phyloP scores from a whole-genome alignment of 192 early-diverging fungal genomes.

The Umbelopsis isabellina region DNA sequence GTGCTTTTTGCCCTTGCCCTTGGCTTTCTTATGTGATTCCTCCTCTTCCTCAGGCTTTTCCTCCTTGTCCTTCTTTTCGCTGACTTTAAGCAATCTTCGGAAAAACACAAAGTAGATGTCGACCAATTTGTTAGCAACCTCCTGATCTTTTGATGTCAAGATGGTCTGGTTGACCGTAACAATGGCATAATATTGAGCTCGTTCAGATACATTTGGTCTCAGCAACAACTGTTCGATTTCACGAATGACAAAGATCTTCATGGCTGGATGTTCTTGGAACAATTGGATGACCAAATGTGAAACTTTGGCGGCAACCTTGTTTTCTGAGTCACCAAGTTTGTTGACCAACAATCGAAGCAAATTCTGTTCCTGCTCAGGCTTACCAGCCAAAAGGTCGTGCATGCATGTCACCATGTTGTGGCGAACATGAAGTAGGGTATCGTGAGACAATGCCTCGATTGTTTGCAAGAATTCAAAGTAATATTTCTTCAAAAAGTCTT shows the following conservation, averaged over 20 bases:
- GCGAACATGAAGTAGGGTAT: conserved; percentile 83
- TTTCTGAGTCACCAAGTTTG: conserved; percentile 93
- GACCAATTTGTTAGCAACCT: conserved; percentile 81
- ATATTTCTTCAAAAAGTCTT: conserved; percentile 88
- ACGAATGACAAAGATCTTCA: conserved; percentile 86
- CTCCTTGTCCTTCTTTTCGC: conserved; percentile 54
- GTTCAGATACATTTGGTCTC: conserved; percentile 69
- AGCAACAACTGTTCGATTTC: conserved; percentile 89
- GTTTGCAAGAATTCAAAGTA: conserved; percentile 91
- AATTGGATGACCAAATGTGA: conserved; percentile 78
- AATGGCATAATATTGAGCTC: conserved; percentile 90
- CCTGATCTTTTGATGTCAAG: conserved; percentile 71
- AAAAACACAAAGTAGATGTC: conserved; percentile 94
- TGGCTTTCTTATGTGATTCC: conserved; percentile 27
- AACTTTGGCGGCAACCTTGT: conserved; percentile 85
- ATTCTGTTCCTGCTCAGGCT: conserved; percentile 97
- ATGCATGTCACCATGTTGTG: conserved; percentile 80
- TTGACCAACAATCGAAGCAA: conserved; percentile 89
- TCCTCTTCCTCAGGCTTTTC: conserved; percentile 39
- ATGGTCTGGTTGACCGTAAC: conserved; percentile 93
- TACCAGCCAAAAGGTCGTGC: conserved; percentile 74
- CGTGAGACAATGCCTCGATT: conserved; percentile 87
- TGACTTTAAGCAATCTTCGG: conserved; percentile 70
- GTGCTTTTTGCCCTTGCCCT: conserved; percentile 37
- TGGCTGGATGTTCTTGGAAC: conserved; percentile 75